phyloP scores from a whole-genome alignment of 768 basidiomycete genomes.

The Lyophyllum decastes region DNA sequence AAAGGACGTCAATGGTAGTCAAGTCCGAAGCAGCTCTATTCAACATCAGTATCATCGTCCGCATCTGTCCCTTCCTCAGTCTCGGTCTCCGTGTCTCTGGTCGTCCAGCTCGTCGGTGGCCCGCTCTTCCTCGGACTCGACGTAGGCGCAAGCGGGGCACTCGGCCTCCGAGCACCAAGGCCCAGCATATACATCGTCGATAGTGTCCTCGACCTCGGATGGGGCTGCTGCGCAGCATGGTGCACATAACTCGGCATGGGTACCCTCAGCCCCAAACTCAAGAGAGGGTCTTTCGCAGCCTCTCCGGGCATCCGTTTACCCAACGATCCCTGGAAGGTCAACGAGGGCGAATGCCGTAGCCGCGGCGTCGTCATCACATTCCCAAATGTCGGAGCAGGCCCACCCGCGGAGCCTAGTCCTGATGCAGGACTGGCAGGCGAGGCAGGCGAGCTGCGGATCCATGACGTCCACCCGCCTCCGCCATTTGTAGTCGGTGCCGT shows the following conservation, averaged over 20 bases:
- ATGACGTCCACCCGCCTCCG: slow-evolving; percentile 55
- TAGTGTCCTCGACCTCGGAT: slow-evolving; percentile 45
- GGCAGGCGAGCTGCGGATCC: slow-evolving; percentile 44
- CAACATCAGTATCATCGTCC: not conserved
- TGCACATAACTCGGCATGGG: slow-evolving; percentile 54
- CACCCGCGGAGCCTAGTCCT: slow-evolving; percentile 23
- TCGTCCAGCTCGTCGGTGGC: not conserved
- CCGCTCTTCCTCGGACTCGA: not conserved
- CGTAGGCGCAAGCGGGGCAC: slow-evolving; percentile 11
- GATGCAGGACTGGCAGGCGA: slow-evolving; percentile 41
- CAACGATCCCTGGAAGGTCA: slow-evolving; percentile 25
- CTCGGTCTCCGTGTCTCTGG: not conserved
- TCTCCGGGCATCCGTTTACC: slow-evolving; percentile 5
- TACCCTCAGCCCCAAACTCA: slow-evolving; percentile 51
- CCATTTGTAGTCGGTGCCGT: slow-evolving; percentile 3
- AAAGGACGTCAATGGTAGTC: no score
- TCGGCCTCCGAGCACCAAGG: slow-evolving; percentile 44
- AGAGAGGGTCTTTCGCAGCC: slow-evolving; percentile 39
- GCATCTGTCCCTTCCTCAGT: not conserved
- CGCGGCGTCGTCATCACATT: slow-evolving; percentile 68
- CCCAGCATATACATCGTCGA: slow-evolving; percentile 70
- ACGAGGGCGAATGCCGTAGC: slow-evolving; percentile 50
- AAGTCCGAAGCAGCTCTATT: not conserved
- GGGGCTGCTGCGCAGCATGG: slow-evolving; percentile 13
- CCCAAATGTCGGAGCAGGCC: slow-evolving; percentile 62